Evolutionary conservation across 179 eudicot species (phyloP).

Genomic region (Carnegiea gigantea): DNA sequence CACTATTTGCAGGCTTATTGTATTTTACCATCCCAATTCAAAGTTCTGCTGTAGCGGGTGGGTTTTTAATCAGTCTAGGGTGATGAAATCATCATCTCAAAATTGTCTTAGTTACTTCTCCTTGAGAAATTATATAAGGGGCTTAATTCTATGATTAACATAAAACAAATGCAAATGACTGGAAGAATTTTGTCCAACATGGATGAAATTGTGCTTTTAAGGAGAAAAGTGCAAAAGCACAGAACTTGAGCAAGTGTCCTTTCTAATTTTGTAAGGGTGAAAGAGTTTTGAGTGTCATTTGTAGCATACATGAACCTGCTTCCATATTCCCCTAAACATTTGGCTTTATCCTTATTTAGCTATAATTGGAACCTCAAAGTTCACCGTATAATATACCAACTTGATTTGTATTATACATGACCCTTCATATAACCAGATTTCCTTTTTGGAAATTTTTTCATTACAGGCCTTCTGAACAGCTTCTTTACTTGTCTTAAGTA

Average conservation of each 20-base stretch:
- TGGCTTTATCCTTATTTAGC: conserved; percentile 19
- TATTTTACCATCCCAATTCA: conserved; percentile 22
- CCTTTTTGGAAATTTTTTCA: background rate
- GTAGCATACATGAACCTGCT: conserved; percentile 30
- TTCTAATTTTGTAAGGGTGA: conserved; percentile 6
- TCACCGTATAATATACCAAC: conserved; percentile 22
- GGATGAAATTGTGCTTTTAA: conserved; percentile 22
- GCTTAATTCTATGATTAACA: conserved; percentile 28
- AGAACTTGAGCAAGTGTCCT: conserved; percentile 17
- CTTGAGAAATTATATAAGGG: conserved; percentile 7
- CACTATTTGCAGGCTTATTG: conserved; percentile 27
- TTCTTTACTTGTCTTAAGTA: background rate
- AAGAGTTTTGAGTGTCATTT: conserved; percentile 27
- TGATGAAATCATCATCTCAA: conserved; percentile 8
- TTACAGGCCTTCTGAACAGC: background rate
- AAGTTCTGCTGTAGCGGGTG: conserved; percentile 28
- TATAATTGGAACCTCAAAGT: conserved; percentile 24
- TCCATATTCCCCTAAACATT: conserved; percentile 15
- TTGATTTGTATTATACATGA: background rate
- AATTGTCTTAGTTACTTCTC: conserved; percentile 9
- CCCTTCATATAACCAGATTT: conserved; percentile 1
- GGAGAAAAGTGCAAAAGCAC: conserved; percentile 21
- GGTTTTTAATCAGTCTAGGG: conserved; percentile 14
- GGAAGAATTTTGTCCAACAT: conserved; percentile 27
- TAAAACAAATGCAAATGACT: conserved; percentile 30